Base-by-base conservation (phyloP, 176 grass and related monocot species). In the Rhynchospora pubera region DNA sequence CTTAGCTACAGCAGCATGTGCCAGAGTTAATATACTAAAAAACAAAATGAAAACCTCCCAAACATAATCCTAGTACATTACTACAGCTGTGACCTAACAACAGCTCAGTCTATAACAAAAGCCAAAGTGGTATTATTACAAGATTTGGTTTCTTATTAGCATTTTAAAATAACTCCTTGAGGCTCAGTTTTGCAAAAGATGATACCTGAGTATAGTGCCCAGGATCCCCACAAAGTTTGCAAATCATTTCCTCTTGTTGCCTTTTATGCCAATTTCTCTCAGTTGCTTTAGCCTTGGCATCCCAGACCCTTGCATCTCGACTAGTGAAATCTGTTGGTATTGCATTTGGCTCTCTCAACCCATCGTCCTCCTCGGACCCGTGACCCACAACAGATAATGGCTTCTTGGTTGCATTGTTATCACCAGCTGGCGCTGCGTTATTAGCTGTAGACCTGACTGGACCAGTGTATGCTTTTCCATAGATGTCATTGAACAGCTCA, bases 221-320 rank as follows among this genome's bases (percentile, higher is more conserved):
- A 18, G 90, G 79, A 57, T 98, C 92, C 69, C 96, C 92, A 79
- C 96, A 98, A 83, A 98, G 89, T 83, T 98, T 98, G 75, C 96
- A 98, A 77, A 93, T 93, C 89, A 91, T 95, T 80, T 98, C 96
- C 76, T 98, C 96, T 82, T 98, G 90, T 84, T 93, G 94, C 88
- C 92, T 95, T 58, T 95, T 94, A 84, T 95, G 94, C 92, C 92
- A 98, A 81, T 98, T 98, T 78, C 90, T 95, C 88, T 98, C 96
- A 79, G 89, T 98, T 50, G 92, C 92, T 89, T 98, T 94, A 66
- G 89, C 92, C 92, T 98, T 98, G 57, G 95, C 92, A 83, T 94
- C 92, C 96, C 96, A 98, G 26, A 94, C 90, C 68, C 92, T 98
- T 66, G 92, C 89, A 30, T 98, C 96, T 88, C 96, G 85, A 43